Conservation (phyloP, 257 asterid species). For the Voacanga thouarsii region DNA sequence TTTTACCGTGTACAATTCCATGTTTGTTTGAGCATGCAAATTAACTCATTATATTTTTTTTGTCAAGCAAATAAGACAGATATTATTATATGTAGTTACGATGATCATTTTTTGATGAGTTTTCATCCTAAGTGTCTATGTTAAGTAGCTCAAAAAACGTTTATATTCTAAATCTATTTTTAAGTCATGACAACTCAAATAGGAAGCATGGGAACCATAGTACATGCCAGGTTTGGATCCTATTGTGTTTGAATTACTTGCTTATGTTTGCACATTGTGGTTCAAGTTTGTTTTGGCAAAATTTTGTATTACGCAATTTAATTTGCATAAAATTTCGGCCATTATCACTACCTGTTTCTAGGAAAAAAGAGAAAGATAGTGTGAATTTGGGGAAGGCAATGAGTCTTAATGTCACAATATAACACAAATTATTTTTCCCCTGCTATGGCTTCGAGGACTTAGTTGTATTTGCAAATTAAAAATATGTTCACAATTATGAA, state of each 20-base stretch:
- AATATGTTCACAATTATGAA: background rate
- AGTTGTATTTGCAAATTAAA: background rate
- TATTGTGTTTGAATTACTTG: background rate
- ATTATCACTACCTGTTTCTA: background rate
- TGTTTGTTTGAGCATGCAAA: too few relatives aligned
- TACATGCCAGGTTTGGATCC: conserved; percentile 67
- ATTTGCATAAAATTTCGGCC: conserved; percentile 1
- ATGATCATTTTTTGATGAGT: conserved; percentile 78
- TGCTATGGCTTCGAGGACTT: background rate
- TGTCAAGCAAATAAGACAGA: too few relatives aligned
- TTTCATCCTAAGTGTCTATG: background rate
- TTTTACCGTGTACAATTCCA: too few relatives aligned
- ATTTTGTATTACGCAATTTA: background rate
- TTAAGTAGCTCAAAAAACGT: background rate
- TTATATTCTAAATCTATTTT: conserved; percentile 13
- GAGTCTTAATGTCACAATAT: background rate
- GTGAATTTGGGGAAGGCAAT: background rate
- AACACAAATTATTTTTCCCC: background rate
- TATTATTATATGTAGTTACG: too few relatives aligned
- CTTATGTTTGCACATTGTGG: conserved; percentile 2
- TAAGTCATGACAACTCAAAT: conserved; percentile 91
- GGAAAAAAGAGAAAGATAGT: background rate
- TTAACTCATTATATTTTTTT: too few relatives aligned
- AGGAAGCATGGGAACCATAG: conserved; percentile 93
- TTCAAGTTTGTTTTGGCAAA: too few relatives aligned